Base-by-base conservation (phyloP, 2,329 filamentous ascomycete species). In the Aspergillus felis region DNA sequence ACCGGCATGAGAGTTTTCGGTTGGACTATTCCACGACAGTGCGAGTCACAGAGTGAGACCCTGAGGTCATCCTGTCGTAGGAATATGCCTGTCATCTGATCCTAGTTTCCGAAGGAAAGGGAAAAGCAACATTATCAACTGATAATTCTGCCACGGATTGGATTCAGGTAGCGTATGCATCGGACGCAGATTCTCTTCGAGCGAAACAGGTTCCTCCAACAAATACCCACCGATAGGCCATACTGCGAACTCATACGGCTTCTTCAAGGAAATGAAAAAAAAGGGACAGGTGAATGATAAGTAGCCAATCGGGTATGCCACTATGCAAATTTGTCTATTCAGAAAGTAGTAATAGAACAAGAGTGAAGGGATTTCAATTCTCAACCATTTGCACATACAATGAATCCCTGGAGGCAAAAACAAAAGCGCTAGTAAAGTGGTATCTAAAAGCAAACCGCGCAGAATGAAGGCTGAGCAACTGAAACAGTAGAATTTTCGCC, bases 401-500 rank as follows among this genome's bases (percentile, higher is more conserved):
- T 35, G 32, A 38, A 7, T 17, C 32, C 28, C 38, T 20, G 44
- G 3, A 27, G 46, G 41, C 44, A 41, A 42, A 50, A 38, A 9
- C 28, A 25, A n/a, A 38, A 35, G 32, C 24, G 20, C 5, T 38
- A n/a, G 50, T 51, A 51, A 55, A 44, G 32, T 32, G 47, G 54
- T 47, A 47, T 47, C 44, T 47, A 47, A 47, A 47, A 47, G 10
- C 22, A 47, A 24, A 47, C 12, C n/a, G 44, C 24, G 22, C 22
- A 51, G 38, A 48, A 51, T 35, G 22, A 38, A 56, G 48, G 32
- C 25, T 46, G 41, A 50, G 50, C 24, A 38, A 41, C 28, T 10
- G 44, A 55, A 35, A 50, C 32, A 42, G 47, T 54, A 50, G 57
- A 55, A 42, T 60, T 54, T 58, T 60, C 58, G 56, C 60, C 57